phyloP scores from a whole-genome alignment of 164 flowering plant genomes.

The Kingdonia uniflora region DNA sequence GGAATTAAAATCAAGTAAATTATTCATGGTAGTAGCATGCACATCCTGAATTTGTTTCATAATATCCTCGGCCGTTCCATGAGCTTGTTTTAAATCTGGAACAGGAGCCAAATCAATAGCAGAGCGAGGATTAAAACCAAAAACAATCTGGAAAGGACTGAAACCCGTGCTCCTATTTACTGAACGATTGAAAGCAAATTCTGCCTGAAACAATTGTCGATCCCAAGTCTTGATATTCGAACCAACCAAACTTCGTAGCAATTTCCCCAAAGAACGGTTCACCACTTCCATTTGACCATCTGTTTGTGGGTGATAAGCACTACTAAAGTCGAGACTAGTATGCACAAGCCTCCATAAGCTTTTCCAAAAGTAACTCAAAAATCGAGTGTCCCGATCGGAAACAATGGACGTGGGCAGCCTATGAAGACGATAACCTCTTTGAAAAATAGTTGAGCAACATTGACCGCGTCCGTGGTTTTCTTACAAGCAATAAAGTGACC shows the following conservation, averaged over 20 bases:
- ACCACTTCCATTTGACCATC: neutral
- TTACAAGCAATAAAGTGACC: neutral
- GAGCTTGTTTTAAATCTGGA: neutral
- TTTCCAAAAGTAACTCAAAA: neutral
- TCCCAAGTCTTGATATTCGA: neutral
- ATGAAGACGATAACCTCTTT: constrained; percentile 1
- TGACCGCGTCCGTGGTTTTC: neutral
- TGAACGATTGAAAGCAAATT: neutral
- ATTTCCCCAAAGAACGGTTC: neutral
- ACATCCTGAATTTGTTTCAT: no score
- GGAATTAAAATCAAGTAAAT: no score
- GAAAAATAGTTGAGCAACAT: neutral
- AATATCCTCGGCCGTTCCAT: no score
- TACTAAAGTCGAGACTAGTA: neutral
- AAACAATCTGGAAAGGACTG: neutral
- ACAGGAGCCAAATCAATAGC: neutral
- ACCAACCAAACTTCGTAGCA: neutral
- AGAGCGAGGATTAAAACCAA: neutral
- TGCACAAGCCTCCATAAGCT: constrained; percentile 2
- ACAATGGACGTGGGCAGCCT: neutral
- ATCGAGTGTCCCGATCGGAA: neutral
- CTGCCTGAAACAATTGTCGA: neutral
- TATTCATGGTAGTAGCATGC: no score
- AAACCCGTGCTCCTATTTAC: neutral
- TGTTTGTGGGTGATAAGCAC: neutral